These are phyloP conservation scores for Gyromitra esculenta DNA, from an alignment of 2,329 filamentous ascomycete species.

Conservation along the genomic window DNA sequence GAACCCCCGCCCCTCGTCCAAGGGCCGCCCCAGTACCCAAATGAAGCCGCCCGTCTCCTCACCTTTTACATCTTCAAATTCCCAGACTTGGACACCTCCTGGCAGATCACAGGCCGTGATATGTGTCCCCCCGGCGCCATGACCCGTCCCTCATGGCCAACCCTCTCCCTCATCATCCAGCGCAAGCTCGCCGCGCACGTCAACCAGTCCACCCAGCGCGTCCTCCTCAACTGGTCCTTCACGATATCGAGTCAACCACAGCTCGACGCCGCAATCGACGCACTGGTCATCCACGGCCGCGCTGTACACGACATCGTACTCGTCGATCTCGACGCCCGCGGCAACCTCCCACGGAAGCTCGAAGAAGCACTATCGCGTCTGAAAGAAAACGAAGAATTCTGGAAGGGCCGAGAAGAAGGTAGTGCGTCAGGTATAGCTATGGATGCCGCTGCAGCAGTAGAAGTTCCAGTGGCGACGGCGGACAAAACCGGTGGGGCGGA, in stretches of 20 bases:
- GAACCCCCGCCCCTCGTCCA: slow-evolving; percentile 1
- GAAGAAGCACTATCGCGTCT: too few relatives aligned
- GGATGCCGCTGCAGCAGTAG: too few relatives aligned
- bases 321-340: neutral
- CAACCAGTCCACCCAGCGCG: neutral
- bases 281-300: neutral
- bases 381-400: slow-evolving; percentile 9
- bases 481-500: neutral
- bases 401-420: slow-evolving; percentile 5
- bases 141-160: slow-evolving; percentile 3
- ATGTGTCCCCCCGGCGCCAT: neutral
- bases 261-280: slow-evolving; percentile 30
- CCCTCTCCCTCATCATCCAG: slow-evolving; percentile 2
- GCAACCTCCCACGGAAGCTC: neutral
- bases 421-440: neutral
- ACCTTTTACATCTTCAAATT: slow-evolving; percentile 24
- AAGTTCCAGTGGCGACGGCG: neutral
- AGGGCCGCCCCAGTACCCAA: neutral
- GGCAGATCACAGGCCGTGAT: slow-evolving; percentile 1
- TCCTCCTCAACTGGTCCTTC: slow-evolving; percentile 36
- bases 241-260: slow-evolving; percentile 10
- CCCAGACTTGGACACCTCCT: neutral
- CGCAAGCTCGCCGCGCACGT: neutral
- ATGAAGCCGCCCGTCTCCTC: neutral
- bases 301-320: slow-evolving; percentile 28